These are phyloP conservation scores for Gentiana dahurica DNA, from an alignment of 257 asterid species.

Conservation along the genomic window DNA sequence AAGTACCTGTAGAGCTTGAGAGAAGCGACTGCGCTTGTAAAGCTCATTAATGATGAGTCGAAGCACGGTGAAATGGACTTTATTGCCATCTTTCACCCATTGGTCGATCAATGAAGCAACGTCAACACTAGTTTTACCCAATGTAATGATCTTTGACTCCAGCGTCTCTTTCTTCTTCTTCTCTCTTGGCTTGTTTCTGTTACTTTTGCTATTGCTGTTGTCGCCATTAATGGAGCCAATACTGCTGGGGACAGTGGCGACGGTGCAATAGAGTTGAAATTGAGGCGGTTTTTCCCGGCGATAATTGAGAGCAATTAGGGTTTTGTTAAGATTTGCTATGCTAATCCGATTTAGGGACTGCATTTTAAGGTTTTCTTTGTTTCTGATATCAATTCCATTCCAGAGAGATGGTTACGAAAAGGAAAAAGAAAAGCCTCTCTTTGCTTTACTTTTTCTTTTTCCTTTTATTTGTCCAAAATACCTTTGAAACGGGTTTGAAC, in stretches of 20 bases:
- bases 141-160: constrained; percentile 62
- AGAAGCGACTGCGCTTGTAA: constrained; percentile 65
- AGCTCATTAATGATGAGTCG: constrained; percentile 65
- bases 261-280: constrained; percentile 6
- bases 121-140: constrained; percentile 52
- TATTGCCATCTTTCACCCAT: constrained; percentile 49
- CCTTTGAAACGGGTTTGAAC: too few species aligned
- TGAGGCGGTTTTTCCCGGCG: background rate
- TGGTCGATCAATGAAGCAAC: constrained; percentile 55
- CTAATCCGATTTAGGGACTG: constrained; percentile 1
- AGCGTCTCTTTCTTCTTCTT: constrained; percentile 27
- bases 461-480: too few species aligned
- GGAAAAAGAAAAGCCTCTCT: too few species aligned
- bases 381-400: too few species aligned
- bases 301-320: constrained; percentile 2
- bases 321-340: background rate
- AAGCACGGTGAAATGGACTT: constrained; percentile 63
- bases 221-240: too few species aligned
- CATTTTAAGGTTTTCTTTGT: background rate
- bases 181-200: background rate
- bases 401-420: background rate
- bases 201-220: background rate
- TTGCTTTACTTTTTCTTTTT: too few species aligned
- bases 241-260: background rate
- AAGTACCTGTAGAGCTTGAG: constrained; percentile 72